phyloP scores from a whole-genome alignment of 176 grass and related monocot genomes.

The Oryza longistaminata region DNA sequence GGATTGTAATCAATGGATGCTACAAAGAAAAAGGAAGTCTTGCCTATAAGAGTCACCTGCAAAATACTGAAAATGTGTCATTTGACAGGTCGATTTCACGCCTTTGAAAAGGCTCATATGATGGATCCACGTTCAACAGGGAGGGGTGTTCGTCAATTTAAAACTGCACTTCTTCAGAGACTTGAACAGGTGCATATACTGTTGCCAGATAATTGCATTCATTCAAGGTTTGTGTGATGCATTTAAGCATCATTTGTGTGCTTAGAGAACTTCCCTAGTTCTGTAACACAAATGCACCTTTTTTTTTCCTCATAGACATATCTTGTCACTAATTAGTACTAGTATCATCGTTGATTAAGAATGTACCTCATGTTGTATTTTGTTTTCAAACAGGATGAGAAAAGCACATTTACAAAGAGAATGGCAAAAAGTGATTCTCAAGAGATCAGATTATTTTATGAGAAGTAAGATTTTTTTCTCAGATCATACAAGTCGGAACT shows the following conservation, averaged over 20 bases:
- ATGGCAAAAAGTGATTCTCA: constrained; percentile 79
- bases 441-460: constrained; percentile 75
- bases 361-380: constrained; percentile 25
- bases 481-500: not conserved
- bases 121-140: constrained; percentile 66
- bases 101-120: constrained; percentile 85
- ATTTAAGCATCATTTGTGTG: not conserved
- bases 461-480: constrained; percentile 56
- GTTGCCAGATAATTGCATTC: constrained; percentile 26
- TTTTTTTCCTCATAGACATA: not conserved
- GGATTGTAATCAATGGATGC: constrained; percentile 6
- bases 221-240: constrained; percentile 18
- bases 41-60: constrained; percentile 17
- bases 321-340: not conserved
- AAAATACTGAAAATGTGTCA: constrained; percentile 4
- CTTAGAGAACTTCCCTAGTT: constrained; percentile 9
- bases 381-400: constrained; percentile 64
- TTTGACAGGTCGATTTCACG: constrained; percentile 85
- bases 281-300: not conserved
- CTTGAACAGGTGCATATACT: constrained; percentile 73
- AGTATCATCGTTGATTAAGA: constrained; percentile 25
- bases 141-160: constrained; percentile 88
- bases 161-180: constrained; percentile 84
- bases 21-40: not conserved
- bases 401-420: constrained; percentile 50